Conservation (phyloP, 2,329 filamentous ascomycete species). For the Penicillium oxalicum region DNA sequence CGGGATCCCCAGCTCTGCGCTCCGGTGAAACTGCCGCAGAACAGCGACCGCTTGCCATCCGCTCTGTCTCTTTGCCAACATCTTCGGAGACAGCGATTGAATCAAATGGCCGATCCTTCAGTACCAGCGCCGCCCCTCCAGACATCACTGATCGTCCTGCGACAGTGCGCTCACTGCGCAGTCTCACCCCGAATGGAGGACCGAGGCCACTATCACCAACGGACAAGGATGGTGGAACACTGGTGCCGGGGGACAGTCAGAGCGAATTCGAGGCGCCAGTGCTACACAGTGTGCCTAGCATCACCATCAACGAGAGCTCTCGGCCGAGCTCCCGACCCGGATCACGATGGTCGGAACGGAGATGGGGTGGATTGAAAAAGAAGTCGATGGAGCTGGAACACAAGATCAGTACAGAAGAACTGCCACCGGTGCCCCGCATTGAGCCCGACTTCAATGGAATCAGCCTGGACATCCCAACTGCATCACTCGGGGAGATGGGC, state of each 20-base stretch:
- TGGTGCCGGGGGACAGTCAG: slow-evolving; percentile 19
- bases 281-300: slow-evolving; percentile 36
- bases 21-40: slow-evolving; percentile 24
- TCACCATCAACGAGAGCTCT: slow-evolving; percentile 33
- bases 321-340: slow-evolving; percentile 30
- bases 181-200: slow-evolving; percentile 9
- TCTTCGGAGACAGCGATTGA: slow-evolving; percentile 19
- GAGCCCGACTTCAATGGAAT: slow-evolving; percentile 44
- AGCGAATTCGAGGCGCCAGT: slow-evolving; percentile 24
- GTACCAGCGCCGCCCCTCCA: slow-evolving; percentile 21
- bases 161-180: slow-evolving; percentile 12
- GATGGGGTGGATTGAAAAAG: slow-evolving; percentile 35
- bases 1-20: slow-evolving; percentile 22
- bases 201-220: slow-evolving; percentile 10
- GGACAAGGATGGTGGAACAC: slow-evolving; percentile 12
- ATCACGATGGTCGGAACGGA: slow-evolving; percentile 42
- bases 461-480: slow-evolving; percentile 51
- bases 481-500: slow-evolving; percentile 48
- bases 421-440: slow-evolving; percentile 30
- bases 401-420: slow-evolving; percentile 22
- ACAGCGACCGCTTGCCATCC: slow-evolving; percentile 19
- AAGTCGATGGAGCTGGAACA: slow-evolving; percentile 31
- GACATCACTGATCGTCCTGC: slow-evolving; percentile 10
- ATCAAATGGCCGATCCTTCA: slow-evolving; percentile 21
- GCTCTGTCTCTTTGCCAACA: slow-evolving; percentile 25